phyloP scores from a whole-genome alignment of 1,139 yeast species.

The Nakaseomyces uthaithaninus region DNA sequence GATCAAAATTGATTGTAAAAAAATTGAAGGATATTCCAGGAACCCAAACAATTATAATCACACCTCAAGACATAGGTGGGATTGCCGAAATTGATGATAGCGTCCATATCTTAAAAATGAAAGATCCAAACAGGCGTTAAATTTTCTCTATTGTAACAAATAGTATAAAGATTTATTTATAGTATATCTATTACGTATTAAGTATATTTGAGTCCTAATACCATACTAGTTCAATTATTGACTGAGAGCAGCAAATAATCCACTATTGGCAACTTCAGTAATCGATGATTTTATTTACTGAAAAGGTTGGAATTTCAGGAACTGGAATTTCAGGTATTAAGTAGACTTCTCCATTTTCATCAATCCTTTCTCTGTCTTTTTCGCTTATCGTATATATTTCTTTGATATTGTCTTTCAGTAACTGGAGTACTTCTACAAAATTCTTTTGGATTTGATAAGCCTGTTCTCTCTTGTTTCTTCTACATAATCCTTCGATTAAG shows the following conservation, averaged over 20 bases:
- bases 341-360: conserved; percentile 80
- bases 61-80: conserved; percentile 87
- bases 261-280: conserved; percentile 26
- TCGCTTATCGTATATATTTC: conserved; percentile 79
- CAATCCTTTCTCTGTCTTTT: conserved; percentile 77
- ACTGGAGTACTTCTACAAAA: conserved; percentile 49
- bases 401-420: conserved; percentile 49
- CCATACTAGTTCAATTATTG: conserved; percentile 41
- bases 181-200: neutral
- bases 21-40: conserved; percentile 51
- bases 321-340: conserved; percentile 63
- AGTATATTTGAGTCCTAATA: too few relatives aligned
- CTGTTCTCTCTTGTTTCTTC: conserved; percentile 67
- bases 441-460: conserved; percentile 74
- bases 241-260: conserved; percentile 71
- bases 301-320: conserved; percentile 55
- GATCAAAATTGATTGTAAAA: conserved; percentile 64
- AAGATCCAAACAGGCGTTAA: conserved; percentile 33
- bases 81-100: conserved; percentile 60
- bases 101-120: conserved; percentile 65
- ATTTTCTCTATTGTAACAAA: neutral
- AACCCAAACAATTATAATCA: conserved; percentile 84
- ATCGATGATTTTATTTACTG: conserved; percentile 42
- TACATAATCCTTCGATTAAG: conserved; percentile 65
- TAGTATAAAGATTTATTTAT: neutral